These are phyloP conservation scores for Globisporangium splendens DNA, from an alignment of 352 stramenopile species.

Conservation along the genomic window DNA sequence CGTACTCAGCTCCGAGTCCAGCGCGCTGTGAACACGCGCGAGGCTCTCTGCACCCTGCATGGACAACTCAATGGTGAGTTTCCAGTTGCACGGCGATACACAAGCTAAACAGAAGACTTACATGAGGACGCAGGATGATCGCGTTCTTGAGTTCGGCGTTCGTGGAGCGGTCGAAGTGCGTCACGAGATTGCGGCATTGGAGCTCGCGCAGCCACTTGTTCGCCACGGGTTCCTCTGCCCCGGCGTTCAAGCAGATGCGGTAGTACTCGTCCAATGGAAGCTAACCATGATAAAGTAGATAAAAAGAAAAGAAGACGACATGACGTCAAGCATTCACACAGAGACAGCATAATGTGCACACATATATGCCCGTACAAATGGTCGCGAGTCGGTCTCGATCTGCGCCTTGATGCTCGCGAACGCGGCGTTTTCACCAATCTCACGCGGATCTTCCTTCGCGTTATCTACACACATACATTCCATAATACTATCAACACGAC, in stretches of 20 bases:
- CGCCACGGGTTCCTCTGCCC: conserved; percentile 60
- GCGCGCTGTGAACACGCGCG: conserved; percentile 59
- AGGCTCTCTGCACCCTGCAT: conserved; percentile 66
- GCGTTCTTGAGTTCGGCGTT: conserved; percentile 67
- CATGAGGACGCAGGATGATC: conserved; percentile 66
- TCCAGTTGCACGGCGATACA: not conserved
- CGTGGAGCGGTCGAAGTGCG: conserved; percentile 68
- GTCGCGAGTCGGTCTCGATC: conserved; percentile 53
- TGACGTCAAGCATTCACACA: not conserved
- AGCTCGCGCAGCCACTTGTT: conserved; percentile 78
- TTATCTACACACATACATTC: conserved; percentile 13
- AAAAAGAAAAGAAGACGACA: too few species aligned
- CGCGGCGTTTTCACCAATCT: conserved; percentile 39
- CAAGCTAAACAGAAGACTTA: conserved; percentile 17
- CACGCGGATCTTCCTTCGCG: conserved; percentile 24
- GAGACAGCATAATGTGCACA: not conserved
- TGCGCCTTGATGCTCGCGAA: conserved; percentile 67
- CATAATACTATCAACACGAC: not conserved
- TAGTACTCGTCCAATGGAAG: conserved; percentile 71
- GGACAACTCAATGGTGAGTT: not conserved
- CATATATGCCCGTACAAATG: conserved; percentile 30
- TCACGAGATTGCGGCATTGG: conserved; percentile 68
- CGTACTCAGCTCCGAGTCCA: conserved; percentile 75
- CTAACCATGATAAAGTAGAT: conserved; percentile 21
- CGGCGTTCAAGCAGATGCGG: conserved; percentile 63